Conservation (phyloP, 306 rosid species). For the Hippophae rhamnoides region DNA sequence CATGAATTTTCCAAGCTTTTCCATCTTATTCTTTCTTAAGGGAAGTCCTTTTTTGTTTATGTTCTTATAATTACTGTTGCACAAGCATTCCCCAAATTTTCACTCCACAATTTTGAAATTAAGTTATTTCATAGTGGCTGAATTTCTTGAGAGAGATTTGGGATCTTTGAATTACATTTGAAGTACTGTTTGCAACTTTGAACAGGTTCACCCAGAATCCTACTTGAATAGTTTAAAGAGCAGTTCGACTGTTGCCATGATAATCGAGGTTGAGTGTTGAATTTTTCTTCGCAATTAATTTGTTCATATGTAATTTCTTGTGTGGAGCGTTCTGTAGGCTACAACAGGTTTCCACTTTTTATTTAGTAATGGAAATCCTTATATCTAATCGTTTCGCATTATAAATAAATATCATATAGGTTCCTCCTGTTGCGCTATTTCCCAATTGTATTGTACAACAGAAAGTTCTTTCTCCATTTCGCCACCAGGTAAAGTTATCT, state of each 20-base stretch:
- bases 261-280: conserved; percentile 55
- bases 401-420: conserved; percentile 38
- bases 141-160: too few species aligned
- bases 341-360: conserved; percentile 9
- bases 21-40: background rate
- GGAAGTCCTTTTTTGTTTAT: background rate
- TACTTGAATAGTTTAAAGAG: conserved; percentile 63
- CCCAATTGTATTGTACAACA: conserved; percentile 67
- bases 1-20: background rate
- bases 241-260: conserved; percentile 66
- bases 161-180: background rate
- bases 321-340: background rate
- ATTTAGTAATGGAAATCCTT: too few species aligned
- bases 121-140: too few species aligned
- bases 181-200: conserved; percentile 5
- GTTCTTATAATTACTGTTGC: too few species aligned
- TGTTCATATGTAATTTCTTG: background rate
- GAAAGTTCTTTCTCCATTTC: conserved; percentile 71
- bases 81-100: too few species aligned
- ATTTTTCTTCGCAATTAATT: background rate
- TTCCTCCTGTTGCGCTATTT: conserved; percentile 69
- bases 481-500: conserved; percentile 54
- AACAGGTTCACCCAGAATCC: conserved; percentile 72
- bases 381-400: conserved; percentile 1
- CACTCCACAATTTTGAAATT: too few species aligned